A percentile compares a stretch with the other conserved stretches of the same genome.
phyloP scores from a whole-genome alignment of 2,329 filamentous ascomycete species.

The Diaporthe eres region DNA sequence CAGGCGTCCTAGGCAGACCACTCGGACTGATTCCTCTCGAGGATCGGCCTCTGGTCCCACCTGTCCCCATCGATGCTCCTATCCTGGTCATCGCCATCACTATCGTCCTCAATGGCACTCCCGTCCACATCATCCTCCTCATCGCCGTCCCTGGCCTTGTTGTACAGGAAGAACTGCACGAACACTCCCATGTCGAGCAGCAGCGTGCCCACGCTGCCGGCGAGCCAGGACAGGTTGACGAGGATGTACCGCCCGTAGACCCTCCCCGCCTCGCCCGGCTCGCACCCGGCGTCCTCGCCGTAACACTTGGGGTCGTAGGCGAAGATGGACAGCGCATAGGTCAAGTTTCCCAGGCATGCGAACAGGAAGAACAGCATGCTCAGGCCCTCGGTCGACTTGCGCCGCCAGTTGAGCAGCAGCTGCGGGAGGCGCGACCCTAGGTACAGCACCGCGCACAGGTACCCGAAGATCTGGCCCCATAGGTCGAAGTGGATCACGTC shows the following conservation, averaged over 20 bases:
- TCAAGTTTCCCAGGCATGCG: constrained; percentile 94
- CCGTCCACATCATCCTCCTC: constrained; percentile 43
- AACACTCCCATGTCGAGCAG: constrained; percentile 90
- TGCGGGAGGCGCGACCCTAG: constrained; percentile 92
- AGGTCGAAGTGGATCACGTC: constrained; percentile 76
- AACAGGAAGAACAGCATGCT: constrained; percentile 97
- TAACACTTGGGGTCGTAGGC: constrained; percentile 85
- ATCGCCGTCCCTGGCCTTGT: constrained; percentile 56
- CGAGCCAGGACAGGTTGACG: constrained; percentile 91
- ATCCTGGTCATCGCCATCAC: constrained; percentile 49
- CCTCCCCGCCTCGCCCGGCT: constrained; percentile 72
- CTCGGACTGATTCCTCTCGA: constrained; percentile 51
- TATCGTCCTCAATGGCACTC: constrained; percentile 47
- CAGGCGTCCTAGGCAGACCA: constrained; percentile 37
- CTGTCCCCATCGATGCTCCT: constrained; percentile 49
- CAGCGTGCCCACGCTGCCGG: constrained; percentile 90
- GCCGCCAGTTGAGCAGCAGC: constrained; percentile 89
- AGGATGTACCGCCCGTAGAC: constrained; percentile 88
- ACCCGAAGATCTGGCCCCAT: constrained; percentile 92
- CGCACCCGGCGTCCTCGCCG: constrained; percentile 64
- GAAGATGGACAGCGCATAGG: constrained; percentile 92
- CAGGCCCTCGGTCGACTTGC: constrained; percentile 93
- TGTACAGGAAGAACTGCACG: constrained; percentile 91
- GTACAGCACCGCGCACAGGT: constrained; percentile 90
- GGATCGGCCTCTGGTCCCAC: constrained; percentile 59